These are phyloP conservation scores for Colletotrichum australisinense DNA, from an alignment of 2,329 filamentous ascomycete species.

Conservation along the genomic window DNA sequence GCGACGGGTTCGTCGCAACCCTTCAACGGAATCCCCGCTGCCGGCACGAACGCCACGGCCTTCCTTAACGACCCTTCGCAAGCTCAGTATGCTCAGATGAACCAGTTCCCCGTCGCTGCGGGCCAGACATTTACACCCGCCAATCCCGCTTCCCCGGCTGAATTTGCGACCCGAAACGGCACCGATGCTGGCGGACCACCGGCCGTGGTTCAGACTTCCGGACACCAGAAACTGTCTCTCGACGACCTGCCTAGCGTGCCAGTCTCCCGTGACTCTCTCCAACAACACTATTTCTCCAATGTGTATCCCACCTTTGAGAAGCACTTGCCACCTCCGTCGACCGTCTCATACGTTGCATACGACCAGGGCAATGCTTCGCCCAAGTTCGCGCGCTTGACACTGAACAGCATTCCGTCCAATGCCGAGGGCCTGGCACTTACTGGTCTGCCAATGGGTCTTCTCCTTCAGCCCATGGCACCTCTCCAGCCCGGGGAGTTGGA, in stretches of 20 bases:
- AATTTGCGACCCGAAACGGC: slow-evolving; percentile 47
- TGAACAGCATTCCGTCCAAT: slow-evolving; percentile 92
- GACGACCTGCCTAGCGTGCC: slow-evolving; percentile 95
- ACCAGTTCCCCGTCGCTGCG: slow-evolving; percentile 72
- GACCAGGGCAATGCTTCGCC: slow-evolving; percentile 98
- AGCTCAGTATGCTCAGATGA: slow-evolving; percentile 59
- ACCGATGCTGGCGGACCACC: slow-evolving; percentile 49
- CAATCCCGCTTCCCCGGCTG: slow-evolving; percentile 40
- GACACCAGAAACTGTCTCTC: slow-evolving; percentile 83
- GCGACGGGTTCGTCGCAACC: slow-evolving; percentile 75
- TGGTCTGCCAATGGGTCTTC: slow-evolving; percentile 84
- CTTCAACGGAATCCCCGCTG: slow-evolving; percentile 75
- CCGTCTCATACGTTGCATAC: slow-evolving; percentile 89
- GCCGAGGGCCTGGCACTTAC: slow-evolving; percentile 84
- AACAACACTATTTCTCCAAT: slow-evolving; percentile 86
- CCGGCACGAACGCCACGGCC: slow-evolving; percentile 59
- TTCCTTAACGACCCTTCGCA: slow-evolving; percentile 47
- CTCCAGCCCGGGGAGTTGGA: slow-evolving; percentile 86
- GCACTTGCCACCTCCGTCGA: slow-evolving; percentile 88
- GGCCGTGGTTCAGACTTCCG: slow-evolving; percentile 67
- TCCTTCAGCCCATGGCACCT: slow-evolving; percentile 88
- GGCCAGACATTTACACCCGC: slow-evolving; percentile 54
- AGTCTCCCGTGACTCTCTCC: slow-evolving; percentile 81
- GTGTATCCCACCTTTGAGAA: slow-evolving; percentile 96
- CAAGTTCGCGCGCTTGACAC: slow-evolving; percentile 88